Conservation (phyloP, 2,329 filamentous ascomycete species). For the Periconia sp. region DNA sequence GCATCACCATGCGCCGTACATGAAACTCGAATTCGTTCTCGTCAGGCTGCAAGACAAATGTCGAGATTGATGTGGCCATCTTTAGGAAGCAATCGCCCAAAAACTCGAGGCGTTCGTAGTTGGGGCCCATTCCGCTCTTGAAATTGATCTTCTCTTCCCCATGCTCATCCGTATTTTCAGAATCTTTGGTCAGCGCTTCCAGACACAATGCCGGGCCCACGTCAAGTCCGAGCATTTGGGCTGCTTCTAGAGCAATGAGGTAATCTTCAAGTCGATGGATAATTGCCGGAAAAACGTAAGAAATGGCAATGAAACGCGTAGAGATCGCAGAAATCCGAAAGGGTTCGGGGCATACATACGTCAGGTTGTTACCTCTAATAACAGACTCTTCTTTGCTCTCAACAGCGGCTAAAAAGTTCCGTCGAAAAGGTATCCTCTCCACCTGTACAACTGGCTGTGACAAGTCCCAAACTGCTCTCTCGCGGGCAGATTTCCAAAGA, state of each 20-base stretch:
- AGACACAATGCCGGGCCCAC: conserved; percentile 72
- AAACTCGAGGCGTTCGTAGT: conserved; percentile 94
- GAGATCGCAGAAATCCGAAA: conserved; percentile 77
- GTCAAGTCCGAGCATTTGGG: conserved; percentile 62
- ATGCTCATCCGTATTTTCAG: conserved; percentile 78
- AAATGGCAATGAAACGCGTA: conserved; percentile 68
- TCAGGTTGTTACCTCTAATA: conserved; percentile 52
- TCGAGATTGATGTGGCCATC: conserved; percentile 87
- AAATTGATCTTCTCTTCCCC: conserved; percentile 69
- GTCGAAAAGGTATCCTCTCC: conserved; percentile 71
- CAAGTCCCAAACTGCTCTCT: conserved; percentile 54
- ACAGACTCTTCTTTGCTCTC: conserved; percentile 59
- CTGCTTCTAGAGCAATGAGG: conserved; percentile 78
- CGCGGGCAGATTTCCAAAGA: conserved; percentile 64
- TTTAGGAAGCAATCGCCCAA: conserved; percentile 93
- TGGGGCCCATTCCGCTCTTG: conserved; percentile 84
- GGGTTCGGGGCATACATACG: conserved; percentile 75
- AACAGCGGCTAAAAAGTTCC: conserved; percentile 72
- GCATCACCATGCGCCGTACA: conserved; percentile 83
- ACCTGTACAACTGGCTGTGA: conserved; percentile 82
- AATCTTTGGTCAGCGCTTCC: conserved; percentile 91
- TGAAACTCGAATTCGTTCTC: conserved; percentile 86
- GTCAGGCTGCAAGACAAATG: conserved; percentile 75
- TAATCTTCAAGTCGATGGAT: conserved; percentile 81
- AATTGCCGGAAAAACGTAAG: conserved; percentile 77